Evolutionary conservation across 2,329 filamentous ascomycete species (phyloP).

Genomic region (Mycosphaerella arachidis): DNA sequence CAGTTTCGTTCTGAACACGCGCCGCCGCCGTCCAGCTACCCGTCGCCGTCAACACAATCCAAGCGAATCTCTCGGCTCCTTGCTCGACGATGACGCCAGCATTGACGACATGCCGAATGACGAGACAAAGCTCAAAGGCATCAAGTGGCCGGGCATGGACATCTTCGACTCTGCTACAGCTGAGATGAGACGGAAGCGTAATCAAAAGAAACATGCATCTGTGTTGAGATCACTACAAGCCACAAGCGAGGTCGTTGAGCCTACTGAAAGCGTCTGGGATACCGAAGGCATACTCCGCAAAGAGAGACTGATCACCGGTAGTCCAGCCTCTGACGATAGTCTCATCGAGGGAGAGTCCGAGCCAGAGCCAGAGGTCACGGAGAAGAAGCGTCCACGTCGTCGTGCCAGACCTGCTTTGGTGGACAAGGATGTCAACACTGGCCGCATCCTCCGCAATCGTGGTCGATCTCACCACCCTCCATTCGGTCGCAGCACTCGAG

Average conservation of each 20-base stretch:
- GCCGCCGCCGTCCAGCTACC: conserved; percentile 3
- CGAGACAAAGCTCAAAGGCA: conserved; percentile 60
- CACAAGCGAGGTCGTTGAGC: conserved; percentile 60
- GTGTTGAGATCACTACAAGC: conserved; percentile 63
- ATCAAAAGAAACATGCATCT: conserved; percentile 71
- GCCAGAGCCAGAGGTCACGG: conserved; percentile 26
- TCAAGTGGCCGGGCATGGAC: conserved; percentile 72
- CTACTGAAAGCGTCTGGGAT: conserved; percentile 61
- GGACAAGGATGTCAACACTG: conserved; percentile 28
- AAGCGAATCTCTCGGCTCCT: conserved; percentile 15
- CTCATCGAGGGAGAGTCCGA: conserved; percentile 32
- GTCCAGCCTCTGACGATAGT: conserved; percentile 38
- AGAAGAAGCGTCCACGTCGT: conserved; percentile 25
- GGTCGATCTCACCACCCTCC: conserved; percentile 10
- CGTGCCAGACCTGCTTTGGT: conserved; percentile 22
- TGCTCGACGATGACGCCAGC: conserved; percentile 30
- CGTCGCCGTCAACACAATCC: conserved; percentile 7
- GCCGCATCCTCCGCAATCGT: conserved; percentile 19
- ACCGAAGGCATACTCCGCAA: conserved; percentile 39
- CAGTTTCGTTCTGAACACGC: conserved; percentile 12
- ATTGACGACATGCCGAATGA: conserved; percentile 27
- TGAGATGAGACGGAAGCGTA: conserved; percentile 67
- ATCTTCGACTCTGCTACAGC: conserved; percentile 76
- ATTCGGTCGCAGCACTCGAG: conserved; percentile 8
- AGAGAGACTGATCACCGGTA: conserved; percentile 43